Percentiles rank a stretch among this genome's conserved stretches.
Conservation (phyloP, 495 filamentous ascomycete genomes). For the Penicillium cosmopolitanum region DNA sequence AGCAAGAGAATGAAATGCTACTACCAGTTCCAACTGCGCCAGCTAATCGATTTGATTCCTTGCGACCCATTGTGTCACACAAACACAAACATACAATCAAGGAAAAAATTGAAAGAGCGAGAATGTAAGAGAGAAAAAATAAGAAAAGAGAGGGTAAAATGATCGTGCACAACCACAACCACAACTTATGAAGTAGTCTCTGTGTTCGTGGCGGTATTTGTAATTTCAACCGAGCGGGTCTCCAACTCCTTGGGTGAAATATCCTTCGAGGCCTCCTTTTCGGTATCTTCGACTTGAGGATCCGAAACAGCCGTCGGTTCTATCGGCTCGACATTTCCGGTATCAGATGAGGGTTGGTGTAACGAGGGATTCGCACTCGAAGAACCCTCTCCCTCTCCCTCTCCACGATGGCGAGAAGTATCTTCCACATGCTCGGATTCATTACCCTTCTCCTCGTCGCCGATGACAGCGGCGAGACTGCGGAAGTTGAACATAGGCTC, state of each 20-base stretch:
- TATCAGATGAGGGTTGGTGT: slow-evolving; percentile 19
- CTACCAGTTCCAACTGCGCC: slow-evolving; percentile 22
- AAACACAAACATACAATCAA: slow-evolving; percentile 4
- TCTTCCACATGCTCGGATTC: slow-evolving; percentile 52
- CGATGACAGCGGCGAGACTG: slow-evolving; percentile 84
- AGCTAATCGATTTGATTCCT: slow-evolving; percentile 30
- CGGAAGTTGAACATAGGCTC: slow-evolving; percentile 93
- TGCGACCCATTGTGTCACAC: slow-evolving; percentile 16
- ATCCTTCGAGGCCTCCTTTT: slow-evolving; percentile 14
- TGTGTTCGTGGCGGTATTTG: slow-evolving; percentile 23
- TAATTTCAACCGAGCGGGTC: slow-evolving; percentile 45
- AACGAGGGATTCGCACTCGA: slow-evolving; percentile 26
- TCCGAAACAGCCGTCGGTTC: slow-evolving; percentile 14
- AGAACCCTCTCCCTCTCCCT: slow-evolving; percentile 28
- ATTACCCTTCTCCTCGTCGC: slow-evolving; percentile 59
- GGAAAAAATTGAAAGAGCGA: background rate
- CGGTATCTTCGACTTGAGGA: slow-evolving; percentile 11
- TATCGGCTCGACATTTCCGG: slow-evolving; percentile 12
- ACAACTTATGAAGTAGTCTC: slow-evolving; percentile 34
- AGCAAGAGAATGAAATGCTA: slow-evolving; percentile 12
- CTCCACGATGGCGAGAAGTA: slow-evolving; percentile 15
- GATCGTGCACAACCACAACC: background rate
- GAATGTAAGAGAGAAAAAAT: background rate
- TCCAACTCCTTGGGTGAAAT: slow-evolving; percentile 43
- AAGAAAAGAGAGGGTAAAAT: slow-evolving; percentile 9